phyloP scores from a whole-genome alignment of 805 yeast genomes.

The Ogataea methylovora region DNA sequence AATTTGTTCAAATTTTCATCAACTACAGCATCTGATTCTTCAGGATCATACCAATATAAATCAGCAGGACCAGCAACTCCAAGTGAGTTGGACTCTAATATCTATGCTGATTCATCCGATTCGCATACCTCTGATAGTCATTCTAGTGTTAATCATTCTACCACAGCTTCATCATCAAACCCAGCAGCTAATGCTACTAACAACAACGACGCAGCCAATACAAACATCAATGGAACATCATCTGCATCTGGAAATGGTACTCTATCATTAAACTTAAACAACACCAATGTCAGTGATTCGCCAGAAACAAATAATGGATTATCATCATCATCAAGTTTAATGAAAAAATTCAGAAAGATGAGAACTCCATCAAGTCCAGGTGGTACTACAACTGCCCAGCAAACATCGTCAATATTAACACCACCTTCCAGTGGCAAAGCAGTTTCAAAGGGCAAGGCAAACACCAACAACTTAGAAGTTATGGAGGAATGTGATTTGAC shows the following conservation, averaged over 20 bases:
- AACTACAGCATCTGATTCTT: slow-evolving; percentile 5
- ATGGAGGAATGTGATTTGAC: no score
- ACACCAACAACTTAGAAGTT: no score
- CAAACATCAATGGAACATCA: not conserved
- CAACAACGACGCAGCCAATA: not conserved
- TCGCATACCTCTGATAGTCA: not conserved
- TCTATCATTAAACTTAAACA: slow-evolving; percentile 1
- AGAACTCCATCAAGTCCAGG: slow-evolving; percentile 25
- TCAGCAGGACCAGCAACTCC: slow-evolving; percentile 4
- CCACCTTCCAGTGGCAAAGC: no score
- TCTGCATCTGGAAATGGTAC: slow-evolving; percentile 1
- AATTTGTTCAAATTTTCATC: slow-evolving; percentile 21
- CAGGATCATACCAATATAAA: no score
- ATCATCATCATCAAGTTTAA: slow-evolving; percentile 14
- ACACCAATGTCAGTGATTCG: no score
- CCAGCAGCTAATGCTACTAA: not conserved
- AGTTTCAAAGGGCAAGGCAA: no score
- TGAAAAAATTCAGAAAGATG: slow-evolving; percentile 24
- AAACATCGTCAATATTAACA: no score
- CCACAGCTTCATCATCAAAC: not conserved
- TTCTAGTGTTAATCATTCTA: not conserved
- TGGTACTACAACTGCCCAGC: slow-evolving; percentile 3
- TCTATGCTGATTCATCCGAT: slow-evolving; percentile 2
- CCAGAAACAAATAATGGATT: not conserved
- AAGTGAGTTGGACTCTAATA: slow-evolving; percentile 1